Evolutionary conservation across 2,329 filamentous ascomycete species (phyloP).

Genomic region (Hymenoscyphus salicellus): DNA sequence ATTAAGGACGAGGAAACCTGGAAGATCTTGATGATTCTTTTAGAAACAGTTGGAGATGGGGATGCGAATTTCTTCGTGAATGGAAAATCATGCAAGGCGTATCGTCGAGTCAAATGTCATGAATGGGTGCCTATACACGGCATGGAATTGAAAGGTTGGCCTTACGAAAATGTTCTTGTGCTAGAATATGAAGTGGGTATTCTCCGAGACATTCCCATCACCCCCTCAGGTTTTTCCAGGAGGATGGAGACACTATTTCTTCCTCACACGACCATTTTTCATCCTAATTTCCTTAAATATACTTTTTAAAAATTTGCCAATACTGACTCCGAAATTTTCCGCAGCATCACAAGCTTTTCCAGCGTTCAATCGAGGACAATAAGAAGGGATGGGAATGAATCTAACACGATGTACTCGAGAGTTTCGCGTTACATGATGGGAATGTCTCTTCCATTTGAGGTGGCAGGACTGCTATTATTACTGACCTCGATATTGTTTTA

Average conservation of each 20-base stretch:
- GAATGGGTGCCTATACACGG: background rate
- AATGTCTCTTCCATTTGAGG: too few species aligned
- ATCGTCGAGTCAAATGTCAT: background rate
- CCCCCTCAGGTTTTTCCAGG: too few species aligned
- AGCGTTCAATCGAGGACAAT: background rate
- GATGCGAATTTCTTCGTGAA: background rate
- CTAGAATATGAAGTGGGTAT: background rate
- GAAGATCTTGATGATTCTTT: background rate
- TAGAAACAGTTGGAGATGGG: background rate
- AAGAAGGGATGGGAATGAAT: background rate
- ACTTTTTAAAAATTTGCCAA: too few species aligned
- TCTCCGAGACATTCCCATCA: too few species aligned
- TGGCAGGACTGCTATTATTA: too few species aligned
- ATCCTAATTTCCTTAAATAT: too few species aligned
- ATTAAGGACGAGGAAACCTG: background rate
- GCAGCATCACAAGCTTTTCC: background rate
- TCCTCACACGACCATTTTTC: too few species aligned
- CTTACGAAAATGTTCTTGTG: background rate
- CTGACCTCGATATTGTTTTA: too few species aligned
- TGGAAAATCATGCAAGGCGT: background rate
- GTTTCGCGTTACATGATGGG: too few species aligned
- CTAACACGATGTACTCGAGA: too few species aligned
- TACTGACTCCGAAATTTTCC: too few species aligned
- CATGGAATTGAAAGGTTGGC: background rate
- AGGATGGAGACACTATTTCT: too few species aligned